Base-by-base conservation (phyloP, 495 filamentous ascomycete genomes). In the Elasticomyces elasticus region DNA sequence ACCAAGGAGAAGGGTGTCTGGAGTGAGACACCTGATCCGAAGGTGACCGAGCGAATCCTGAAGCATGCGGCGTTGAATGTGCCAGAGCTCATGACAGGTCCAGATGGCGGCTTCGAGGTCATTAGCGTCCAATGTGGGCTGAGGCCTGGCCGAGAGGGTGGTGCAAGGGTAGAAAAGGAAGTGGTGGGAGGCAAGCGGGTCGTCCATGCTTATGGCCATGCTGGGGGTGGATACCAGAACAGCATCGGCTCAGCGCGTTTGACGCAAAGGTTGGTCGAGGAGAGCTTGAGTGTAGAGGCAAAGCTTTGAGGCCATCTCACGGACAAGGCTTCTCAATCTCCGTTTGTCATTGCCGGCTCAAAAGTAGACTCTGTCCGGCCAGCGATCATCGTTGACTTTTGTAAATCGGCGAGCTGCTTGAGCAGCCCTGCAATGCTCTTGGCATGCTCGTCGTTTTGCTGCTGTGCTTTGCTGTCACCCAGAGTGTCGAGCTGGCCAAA, bases 401-500 rank as follows among this genome's bases (percentile, higher is more conserved):
- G 45, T n/a, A 24, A 22, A 12, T 55, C 13, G 10, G 50, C 31
- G 15, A 63, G 26, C 27, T 63, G 63, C 42, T 64, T 64, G 41
- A 69, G 51, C 51, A 65, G 57, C 54, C 71, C 68, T 44, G 71
- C 74, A 23, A 83, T 71, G 23, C 69, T 73, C 64, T 72, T 72
- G 3, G 72, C 79, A 54, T 80, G 70, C 30, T 68, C 66, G 60
- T 81, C 79, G 17, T 77, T 69, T 61, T 72, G 70, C 62, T 76
- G 69, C 53, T 72, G 67, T 25, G 65, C 65, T 42, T 57, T 49
- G 26, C 51, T 62, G 27, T 65, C 49, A 3, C 77, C 78, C 9
- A 85, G 64, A 0, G 81, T 83, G 22, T 85, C 70, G n/a, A 87
- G 71, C 54, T 81, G 76, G 15, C 84, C 84, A 60, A 84, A 85